These are phyloP conservation scores for Biscogniauxia mediterranea DNA, from an alignment of 2,329 filamentous ascomycete genomes.

Conservation along the genomic window DNA sequence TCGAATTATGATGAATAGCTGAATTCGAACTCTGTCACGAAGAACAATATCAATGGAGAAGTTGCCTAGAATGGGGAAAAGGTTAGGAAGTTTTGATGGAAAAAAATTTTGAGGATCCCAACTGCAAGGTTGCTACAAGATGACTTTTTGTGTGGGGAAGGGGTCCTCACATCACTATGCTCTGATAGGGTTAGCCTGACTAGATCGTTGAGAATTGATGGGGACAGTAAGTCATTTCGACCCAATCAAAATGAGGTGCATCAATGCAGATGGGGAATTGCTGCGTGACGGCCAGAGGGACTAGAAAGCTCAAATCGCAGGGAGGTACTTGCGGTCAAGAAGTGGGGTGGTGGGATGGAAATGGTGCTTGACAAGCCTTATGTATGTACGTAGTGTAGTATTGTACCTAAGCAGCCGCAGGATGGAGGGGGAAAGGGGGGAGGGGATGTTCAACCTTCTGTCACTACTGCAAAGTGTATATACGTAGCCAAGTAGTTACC, in stretches of 20 bases:
- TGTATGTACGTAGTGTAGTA: neutral
- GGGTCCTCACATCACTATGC: conserved; percentile 23
- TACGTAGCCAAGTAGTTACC: neutral
- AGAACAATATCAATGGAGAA: neutral
- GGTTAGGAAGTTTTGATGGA: neutral
- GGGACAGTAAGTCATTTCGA: conserved; percentile 3
- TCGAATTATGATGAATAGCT: neutral
- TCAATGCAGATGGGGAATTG: conserved; percentile 8
- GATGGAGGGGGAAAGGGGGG: neutral
- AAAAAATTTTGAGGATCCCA: conserved; percentile 14
- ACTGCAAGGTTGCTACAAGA: conserved; percentile 13
- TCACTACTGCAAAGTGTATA: neutral
- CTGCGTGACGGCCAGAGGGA: neutral
- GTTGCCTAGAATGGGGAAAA: neutral
- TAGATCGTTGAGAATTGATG: conserved; percentile 45
- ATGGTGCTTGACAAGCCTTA: neutral
- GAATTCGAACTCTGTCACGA: neutral
- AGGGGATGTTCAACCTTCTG: neutral
- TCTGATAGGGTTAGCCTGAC: conserved; percentile 30
- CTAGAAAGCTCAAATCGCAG: neutral
- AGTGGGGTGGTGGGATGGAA: neutral
- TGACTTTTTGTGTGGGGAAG: conserved; percentile 28
- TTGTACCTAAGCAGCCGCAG: neutral
- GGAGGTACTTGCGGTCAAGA: conserved; percentile 1
- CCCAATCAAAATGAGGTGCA: conserved; percentile 20